Evolutionary conservation across 257 asterid genomes (phyloP).

Genomic region (Solanum pimpinellifolium): DNA sequence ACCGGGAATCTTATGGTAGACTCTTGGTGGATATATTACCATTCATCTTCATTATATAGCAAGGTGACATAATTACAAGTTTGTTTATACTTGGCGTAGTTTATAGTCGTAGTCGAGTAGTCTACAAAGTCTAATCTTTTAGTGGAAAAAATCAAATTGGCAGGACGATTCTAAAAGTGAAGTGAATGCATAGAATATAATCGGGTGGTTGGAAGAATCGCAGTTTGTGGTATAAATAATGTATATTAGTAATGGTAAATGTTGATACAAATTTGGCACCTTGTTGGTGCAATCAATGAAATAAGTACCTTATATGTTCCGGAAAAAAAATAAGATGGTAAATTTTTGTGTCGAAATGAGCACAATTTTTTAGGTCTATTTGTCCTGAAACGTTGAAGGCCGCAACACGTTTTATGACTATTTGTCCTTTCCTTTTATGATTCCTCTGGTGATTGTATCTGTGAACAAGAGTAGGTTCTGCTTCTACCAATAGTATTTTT

Average conservation of each 20-base stretch:
- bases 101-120: background rate
- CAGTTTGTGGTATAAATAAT: background rate
- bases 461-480: background rate
- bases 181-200: background rate
- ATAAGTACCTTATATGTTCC: background rate
- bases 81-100: background rate
- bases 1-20: background rate
- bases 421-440: background rate
- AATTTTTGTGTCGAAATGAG: background rate
- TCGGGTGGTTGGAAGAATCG: background rate
- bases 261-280: background rate
- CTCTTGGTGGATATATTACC: background rate
- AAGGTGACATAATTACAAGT: background rate
- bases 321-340: background rate
- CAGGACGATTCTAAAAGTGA: background rate
- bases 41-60: background rate
- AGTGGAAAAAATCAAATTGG: background rate
- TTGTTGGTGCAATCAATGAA: background rate
- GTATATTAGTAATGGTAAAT: background rate
- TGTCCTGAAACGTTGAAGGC: background rate
- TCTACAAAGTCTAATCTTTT: background rate
- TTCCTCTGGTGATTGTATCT: background rate
- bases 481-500: background rate
- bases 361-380: background rate
- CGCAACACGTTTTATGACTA: background rate